phyloP scores from a whole-genome alignment of 148 eudicot genomes.

The Cornus kousa region DNA sequence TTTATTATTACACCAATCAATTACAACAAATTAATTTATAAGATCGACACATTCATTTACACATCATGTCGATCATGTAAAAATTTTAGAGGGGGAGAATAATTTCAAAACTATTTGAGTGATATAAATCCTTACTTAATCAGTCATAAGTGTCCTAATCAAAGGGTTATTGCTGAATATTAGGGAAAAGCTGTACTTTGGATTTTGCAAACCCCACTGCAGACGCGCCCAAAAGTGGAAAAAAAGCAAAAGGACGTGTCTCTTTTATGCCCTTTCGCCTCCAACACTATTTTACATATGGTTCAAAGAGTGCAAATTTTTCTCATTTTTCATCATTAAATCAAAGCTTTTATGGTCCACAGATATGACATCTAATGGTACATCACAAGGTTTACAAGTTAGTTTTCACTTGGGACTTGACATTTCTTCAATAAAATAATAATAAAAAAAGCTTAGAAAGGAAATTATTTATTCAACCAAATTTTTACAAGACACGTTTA shows the following conservation, averaged over 20 bases:
- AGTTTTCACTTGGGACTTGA: neutral
- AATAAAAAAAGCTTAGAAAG: no score
- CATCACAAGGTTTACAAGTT: neutral
- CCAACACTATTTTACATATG: neutral
- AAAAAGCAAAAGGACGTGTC: constrained; percentile 23
- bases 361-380: neutral
- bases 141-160: constrained; percentile 11
- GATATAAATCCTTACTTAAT: no score
- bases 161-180: constrained; percentile 22
- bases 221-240: constrained; percentile 25
- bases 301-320: constrained; percentile 2
- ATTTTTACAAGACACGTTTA: no score
- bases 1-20: no score
- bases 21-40: no score
- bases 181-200: constrained; percentile 9
- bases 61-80: no score
- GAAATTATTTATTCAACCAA: no score
- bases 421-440: neutral
- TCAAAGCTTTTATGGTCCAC: constrained; percentile 3
- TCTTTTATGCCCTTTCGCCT: constrained; percentile 6
- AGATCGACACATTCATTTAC: no score
- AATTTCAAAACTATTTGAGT: no score
- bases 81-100: no score
- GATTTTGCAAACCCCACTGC: constrained; percentile 9
- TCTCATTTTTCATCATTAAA: neutral